Evolutionary conservation across 768 basidiomycete genomes (phyloP).

Genomic region (Mycena maculata): DNA sequence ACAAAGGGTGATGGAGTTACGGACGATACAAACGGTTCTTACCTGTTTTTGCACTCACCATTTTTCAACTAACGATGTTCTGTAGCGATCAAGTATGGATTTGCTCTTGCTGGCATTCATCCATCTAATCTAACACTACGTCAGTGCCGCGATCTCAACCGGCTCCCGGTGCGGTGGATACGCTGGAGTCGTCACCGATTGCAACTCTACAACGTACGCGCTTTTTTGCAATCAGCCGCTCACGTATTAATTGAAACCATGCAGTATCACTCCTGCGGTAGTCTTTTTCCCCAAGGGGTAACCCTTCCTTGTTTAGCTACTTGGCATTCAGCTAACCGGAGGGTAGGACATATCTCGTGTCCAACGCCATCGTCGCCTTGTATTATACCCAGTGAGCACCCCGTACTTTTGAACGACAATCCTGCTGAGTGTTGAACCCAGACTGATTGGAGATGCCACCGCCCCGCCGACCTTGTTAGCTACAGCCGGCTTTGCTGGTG

Average conservation of each 20-base stretch:
- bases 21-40: constrained; percentile 65
- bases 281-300: constrained; percentile 83
- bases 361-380: constrained; percentile 72
- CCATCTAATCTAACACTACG: constrained; percentile 60
- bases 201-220: constrained; percentile 69
- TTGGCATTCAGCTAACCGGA: background rate
- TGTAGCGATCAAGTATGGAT: background rate
- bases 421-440: background rate
- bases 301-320: background rate
- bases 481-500: constrained; percentile 74
- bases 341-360: constrained; percentile 76
- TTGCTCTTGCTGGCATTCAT: constrained; percentile 71
- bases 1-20: constrained; percentile 70
- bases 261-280: constrained; percentile 74
- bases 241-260: background rate
- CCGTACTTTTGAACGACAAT: too few relatives aligned
- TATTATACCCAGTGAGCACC: constrained; percentile 71
- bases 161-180: constrained; percentile 36
- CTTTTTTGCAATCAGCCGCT: background rate
- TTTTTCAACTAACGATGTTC: constrained; percentile 55
- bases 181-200: too few relatives aligned
- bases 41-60: background rate
- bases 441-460: constrained; percentile 78
- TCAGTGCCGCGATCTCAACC: constrained; percentile 61
- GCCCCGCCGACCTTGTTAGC: too few relatives aligned